phyloP scores from a whole-genome alignment of 225 moss, liverwort and hornwort species.

The Pseudisothecium myosuroides region DNA sequence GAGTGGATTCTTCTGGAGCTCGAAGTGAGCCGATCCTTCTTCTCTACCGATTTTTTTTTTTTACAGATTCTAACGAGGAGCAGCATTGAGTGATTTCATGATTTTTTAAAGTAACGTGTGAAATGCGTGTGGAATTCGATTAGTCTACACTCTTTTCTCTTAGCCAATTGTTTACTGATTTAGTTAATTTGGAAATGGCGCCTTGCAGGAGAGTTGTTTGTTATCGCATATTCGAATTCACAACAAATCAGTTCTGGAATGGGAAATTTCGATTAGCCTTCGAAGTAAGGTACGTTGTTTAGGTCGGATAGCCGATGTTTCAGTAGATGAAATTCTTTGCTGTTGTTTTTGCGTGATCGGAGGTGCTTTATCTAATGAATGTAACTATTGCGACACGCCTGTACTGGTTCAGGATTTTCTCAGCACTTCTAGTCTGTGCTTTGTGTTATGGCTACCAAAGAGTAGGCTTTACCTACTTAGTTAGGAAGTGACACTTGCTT shows the following conservation, averaged over 20 bases:
- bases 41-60: neutral
- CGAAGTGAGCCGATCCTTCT: slow-evolving; percentile 40
- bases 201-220: slow-evolving; percentile 66
- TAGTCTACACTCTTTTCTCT: neutral
- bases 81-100: neutral
- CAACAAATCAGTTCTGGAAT: slow-evolving; percentile 94
- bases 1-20: slow-evolving; percentile 96
- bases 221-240: slow-evolving; percentile 89
- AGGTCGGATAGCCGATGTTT: neutral
- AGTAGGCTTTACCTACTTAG: neutral
- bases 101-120: neutral
- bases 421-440: neutral
- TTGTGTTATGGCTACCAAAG: too few species aligned
- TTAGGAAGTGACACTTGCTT: neutral
- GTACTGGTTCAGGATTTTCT: neutral
- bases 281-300: slow-evolving; percentile 66
- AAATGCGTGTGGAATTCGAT: neutral
- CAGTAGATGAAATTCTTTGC: neutral
- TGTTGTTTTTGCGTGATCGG: neutral
- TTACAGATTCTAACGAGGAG: neutral
- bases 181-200: neutral
- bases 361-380: neutral
- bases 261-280: slow-evolving; percentile 86
- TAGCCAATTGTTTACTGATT: neutral
- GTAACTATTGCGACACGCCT: neutral